phyloP scores from a whole-genome alignment of 2,329 filamentous ascomycete species.

The Nemania abortiva region DNA sequence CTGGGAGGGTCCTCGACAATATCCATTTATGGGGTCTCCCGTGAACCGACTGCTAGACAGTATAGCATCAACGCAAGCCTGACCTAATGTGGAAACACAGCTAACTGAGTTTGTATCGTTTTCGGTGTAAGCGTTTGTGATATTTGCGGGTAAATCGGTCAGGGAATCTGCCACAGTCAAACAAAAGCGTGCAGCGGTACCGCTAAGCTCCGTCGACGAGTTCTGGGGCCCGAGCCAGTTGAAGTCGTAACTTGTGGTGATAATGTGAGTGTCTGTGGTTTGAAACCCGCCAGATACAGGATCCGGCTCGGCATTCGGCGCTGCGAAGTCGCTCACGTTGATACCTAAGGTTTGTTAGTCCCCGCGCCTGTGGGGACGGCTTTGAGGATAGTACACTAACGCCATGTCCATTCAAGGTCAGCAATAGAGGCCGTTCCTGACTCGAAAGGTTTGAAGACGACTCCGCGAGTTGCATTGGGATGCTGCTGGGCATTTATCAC shows the following conservation, averaged over 20 bases:
- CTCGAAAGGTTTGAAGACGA: slow-evolving; percentile 3
- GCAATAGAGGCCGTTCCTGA: not conserved
- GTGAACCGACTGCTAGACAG: not conserved
- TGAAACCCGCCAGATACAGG: not conserved
- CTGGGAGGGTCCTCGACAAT: not conserved
- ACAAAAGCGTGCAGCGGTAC: not conserved
- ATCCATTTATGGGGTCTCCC: not conserved
- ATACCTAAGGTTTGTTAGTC: not conserved
- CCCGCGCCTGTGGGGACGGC: not conserved
- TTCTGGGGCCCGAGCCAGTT: not conserved
- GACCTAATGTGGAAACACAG: slow-evolving; percentile 1
- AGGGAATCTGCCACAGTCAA: not conserved
- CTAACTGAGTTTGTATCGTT: not conserved
- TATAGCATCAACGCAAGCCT: slow-evolving; percentile 12
- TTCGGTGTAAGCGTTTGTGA: slow-evolving; percentile 8
- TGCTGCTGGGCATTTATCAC: slow-evolving; percentile 5
- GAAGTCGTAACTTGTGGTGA: slow-evolving; percentile 14
- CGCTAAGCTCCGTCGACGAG: not conserved
- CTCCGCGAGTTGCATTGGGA: slow-evolving; percentile 5
- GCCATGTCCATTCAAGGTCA: slow-evolving; percentile 2
- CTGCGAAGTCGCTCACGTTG: slow-evolving; percentile 11
- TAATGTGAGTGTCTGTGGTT: not conserved
- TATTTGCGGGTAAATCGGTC: not conserved
- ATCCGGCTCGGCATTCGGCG: not conserved
- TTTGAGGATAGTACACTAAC: not conserved